These are phyloP conservation scores for Wallemia ichthyophaga DNA, from an alignment of 1,284 basidiomycete genomes.

Conservation along the genomic window DNA sequence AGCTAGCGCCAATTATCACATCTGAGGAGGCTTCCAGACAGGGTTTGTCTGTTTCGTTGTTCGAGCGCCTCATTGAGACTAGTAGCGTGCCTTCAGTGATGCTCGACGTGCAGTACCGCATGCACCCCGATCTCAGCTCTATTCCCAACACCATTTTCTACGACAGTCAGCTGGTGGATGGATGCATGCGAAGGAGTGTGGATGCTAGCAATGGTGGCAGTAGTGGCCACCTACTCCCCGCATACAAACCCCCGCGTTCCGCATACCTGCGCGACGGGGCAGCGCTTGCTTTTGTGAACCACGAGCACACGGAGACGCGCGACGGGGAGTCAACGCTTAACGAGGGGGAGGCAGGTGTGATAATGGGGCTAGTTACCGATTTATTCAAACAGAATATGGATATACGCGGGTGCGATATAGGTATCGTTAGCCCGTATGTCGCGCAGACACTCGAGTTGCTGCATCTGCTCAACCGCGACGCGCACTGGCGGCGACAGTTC, in stretches of 20 bases:
- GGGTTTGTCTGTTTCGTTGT: slow-evolving; percentile 49
- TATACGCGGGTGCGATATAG: slow-evolving; percentile 39
- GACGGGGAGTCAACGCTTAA: slow-evolving; percentile 42
- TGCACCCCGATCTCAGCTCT: slow-evolving; percentile 64
- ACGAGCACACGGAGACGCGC: slow-evolving; percentile 31
- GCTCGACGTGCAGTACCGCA: slow-evolving; percentile 74
- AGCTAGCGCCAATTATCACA: slow-evolving; percentile 66
- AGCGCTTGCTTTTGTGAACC: slow-evolving; percentile 43
- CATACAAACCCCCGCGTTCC: slow-evolving; percentile 29
- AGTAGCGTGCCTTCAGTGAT: slow-evolving; percentile 50
- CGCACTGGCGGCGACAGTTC: slow-evolving; percentile 24
- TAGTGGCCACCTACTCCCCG: slow-evolving; percentile 24
- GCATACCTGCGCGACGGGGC: slow-evolving; percentile 11
- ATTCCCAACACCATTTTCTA: slow-evolving; percentile 72
- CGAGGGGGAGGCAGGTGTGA: slow-evolving; percentile 37
- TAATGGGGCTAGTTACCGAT: slow-evolving; percentile 49
- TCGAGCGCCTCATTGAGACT: slow-evolving; percentile 57
- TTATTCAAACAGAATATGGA: slow-evolving; percentile 38
- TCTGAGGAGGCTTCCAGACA: slow-evolving; percentile 34
- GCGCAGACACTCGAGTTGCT: slow-evolving; percentile 40
- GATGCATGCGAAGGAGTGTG: no score
- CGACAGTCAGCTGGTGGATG: slow-evolving; percentile 33
- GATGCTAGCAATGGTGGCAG: no score
- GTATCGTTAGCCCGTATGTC: slow-evolving; percentile 59
- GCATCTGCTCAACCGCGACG: slow-evolving; percentile 28